These are phyloP conservation scores for Botryotinia calthae DNA, from an alignment of 2,329 filamentous ascomycete genomes.

Conservation along the genomic window DNA sequence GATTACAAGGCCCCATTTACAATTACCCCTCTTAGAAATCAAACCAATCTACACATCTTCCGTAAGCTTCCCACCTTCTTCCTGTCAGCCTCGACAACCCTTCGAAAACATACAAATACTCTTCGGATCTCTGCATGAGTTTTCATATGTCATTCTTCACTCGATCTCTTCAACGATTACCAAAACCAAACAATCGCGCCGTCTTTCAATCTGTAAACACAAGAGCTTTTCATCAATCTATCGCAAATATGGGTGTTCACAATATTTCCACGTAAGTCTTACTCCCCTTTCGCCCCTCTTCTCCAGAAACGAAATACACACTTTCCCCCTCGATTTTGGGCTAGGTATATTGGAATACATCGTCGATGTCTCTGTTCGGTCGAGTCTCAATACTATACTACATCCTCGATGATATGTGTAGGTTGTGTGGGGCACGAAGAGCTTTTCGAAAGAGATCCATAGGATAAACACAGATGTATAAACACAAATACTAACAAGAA, in stretches of 20 bases:
- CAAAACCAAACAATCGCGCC: constrained; percentile 17
- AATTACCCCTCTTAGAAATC: constrained; percentile 24
- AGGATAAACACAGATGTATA: neutral
- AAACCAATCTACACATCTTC: neutral
- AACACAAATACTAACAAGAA: constrained; percentile 26
- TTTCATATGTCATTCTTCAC: constrained; percentile 28
- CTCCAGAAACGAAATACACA: neutral
- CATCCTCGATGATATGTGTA: neutral
- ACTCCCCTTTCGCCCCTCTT: neutral
- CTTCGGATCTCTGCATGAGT: neutral
- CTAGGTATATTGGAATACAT: neutral
- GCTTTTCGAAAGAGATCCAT: neutral
- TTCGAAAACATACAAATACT: constrained; percentile 2
- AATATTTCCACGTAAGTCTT: constrained; percentile 42
- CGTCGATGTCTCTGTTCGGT: neutral
- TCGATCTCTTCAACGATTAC: constrained; percentile 24
- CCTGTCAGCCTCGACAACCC: neutral
- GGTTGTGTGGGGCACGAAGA: neutral
- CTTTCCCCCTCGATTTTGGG: neutral
- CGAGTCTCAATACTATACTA: neutral
- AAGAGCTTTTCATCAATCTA: constrained; percentile 41
- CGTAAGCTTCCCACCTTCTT: neutral
- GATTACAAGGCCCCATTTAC: neutral
- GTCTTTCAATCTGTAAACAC: constrained; percentile 5
- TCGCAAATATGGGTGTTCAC: constrained; percentile 47